Conservation (phyloP, 108 stramenopile genomes). For the Mayamaea pseudoterrestris region DNA sequence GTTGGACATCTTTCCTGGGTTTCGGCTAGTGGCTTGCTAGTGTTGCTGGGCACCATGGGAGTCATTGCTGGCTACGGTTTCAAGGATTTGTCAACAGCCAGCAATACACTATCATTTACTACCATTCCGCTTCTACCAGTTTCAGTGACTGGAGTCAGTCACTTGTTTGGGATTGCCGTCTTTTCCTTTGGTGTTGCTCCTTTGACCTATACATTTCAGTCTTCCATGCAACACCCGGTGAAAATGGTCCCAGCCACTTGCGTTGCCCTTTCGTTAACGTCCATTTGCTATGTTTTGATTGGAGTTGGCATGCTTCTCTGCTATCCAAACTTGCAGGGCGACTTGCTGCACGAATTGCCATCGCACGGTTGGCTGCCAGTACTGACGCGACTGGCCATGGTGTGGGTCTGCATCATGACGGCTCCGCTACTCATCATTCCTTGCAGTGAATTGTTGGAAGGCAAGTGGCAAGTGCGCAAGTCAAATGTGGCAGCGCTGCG, state of each 20-base stretch:
- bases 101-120: neutral
- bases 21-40: conserved; percentile 33
- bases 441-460: conserved; percentile 65
- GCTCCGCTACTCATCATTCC: conserved; percentile 67
- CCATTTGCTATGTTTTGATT: conserved; percentile 31
- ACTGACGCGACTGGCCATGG: conserved; percentile 35
- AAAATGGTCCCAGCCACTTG: conserved; percentile 26
- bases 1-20: conserved; percentile 39
- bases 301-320: conserved; percentile 39
- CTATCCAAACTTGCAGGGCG: conserved; percentile 52
- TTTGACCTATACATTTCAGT: conserved; percentile 44
- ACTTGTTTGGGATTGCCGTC: conserved; percentile 66
- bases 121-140: conserved; percentile 10
- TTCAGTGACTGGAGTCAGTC: conserved; percentile 28
- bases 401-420: conserved; percentile 41
- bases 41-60: conserved; percentile 30
- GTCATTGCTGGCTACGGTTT: conserved; percentile 17
- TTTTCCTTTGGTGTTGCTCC: conserved; percentile 54
- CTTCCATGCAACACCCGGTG: conserved; percentile 61
- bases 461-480: conserved; percentile 25
- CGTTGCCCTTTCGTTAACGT: conserved; percentile 39
- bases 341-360: conserved; percentile 60
- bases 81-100: conserved; percentile 1
- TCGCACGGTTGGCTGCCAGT: conserved; percentile 23
- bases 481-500: conserved; percentile 20